phyloP scores from a whole-genome alignment of 2,329 filamentous ascomycete genomes.

The Colletotrichum ledebouriae region DNA sequence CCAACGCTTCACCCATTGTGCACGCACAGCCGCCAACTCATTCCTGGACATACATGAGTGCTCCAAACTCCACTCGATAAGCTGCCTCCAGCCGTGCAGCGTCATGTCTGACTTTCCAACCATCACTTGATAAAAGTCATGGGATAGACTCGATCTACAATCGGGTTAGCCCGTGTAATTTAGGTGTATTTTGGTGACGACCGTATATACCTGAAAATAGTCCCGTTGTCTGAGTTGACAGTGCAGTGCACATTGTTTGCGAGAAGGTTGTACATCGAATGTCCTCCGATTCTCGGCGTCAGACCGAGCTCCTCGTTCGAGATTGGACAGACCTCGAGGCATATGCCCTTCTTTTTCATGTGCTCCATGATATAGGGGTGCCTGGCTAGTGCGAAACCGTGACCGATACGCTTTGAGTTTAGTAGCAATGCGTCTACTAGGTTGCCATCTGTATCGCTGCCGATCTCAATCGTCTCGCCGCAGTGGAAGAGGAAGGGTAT shows the following conservation, averaged over 20 bases:
- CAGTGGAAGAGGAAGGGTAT: constrained; percentile 84
- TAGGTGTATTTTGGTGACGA: background rate
- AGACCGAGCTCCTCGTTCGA: constrained; percentile 82
- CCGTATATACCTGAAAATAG: constrained; percentile 72
- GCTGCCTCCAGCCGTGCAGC: constrained; percentile 79
- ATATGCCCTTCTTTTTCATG: constrained; percentile 74
- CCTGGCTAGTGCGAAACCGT: constrained; percentile 77
- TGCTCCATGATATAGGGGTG: constrained; percentile 76
- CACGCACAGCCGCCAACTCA: constrained; percentile 54
- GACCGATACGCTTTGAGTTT: constrained; percentile 77
- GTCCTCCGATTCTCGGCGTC: constrained; percentile 73
- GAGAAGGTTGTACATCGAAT: constrained; percentile 76
- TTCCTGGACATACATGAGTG: constrained; percentile 66
- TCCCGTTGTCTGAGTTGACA: constrained; percentile 81
- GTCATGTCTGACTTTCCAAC: constrained; percentile 76
- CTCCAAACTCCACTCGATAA: constrained; percentile 72
- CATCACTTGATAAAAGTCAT: constrained; percentile 84
- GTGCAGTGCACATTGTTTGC: constrained; percentile 82
- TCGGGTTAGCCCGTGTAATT: constrained; percentile 28
- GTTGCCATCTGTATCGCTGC: constrained; percentile 75
- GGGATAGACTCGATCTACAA: constrained; percentile 75
- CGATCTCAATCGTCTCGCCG: constrained; percentile 79
- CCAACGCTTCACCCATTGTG: constrained; percentile 70
- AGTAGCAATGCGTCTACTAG: constrained; percentile 77
- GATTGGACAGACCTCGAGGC: constrained; percentile 82